Evolutionary conservation across 164 flowering plant genomes (phyloP).

Genomic region (Akebia trifoliata): DNA sequence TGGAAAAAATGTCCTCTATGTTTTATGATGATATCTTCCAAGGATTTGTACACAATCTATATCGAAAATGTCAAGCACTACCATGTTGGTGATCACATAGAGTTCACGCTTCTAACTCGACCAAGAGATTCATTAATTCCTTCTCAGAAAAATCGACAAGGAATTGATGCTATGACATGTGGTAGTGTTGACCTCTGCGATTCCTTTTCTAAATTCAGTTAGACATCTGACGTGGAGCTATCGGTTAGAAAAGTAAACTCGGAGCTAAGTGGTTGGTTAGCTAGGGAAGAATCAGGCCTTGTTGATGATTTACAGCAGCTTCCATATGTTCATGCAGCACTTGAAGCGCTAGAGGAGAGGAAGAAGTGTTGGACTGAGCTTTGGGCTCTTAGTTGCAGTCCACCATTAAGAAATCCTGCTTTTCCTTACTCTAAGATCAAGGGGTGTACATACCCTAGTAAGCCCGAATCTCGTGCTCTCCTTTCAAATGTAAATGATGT

Average conservation of each 20-base stretch:
- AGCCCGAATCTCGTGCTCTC: conserved; percentile 17
- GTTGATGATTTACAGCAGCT: conserved; percentile 86
- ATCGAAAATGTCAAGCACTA: conserved; percentile 68
- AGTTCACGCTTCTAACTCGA: conserved; percentile 75
- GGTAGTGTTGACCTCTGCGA: conserved; percentile 25
- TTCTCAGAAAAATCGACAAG: conserved; percentile 38
- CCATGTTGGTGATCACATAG: conserved; percentile 54
- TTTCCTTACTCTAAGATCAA: conserved; percentile 11
- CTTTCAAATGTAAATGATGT: conserved; percentile 13
- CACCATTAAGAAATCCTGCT: conserved; percentile 11
- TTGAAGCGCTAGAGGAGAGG: conserved; percentile 70
- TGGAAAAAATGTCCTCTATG: conserved; percentile 93
- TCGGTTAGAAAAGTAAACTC: conserved; percentile 70
- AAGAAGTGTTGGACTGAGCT: conserved; percentile 69
- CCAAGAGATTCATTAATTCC: conserved; percentile 59
- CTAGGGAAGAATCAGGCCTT: conserved; percentile 80
- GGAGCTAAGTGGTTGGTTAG: conserved; percentile 83
- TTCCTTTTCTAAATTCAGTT: conserved; percentile 71
- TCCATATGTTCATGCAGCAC: conserved; percentile 91
- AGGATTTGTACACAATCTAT: conserved; percentile 74
- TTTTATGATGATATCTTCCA: conserved; percentile 74
- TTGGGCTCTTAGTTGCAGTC: conserved; percentile 17
- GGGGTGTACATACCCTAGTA: conserved; percentile 17
- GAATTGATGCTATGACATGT: conserved; percentile 1
- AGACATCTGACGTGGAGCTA: conserved; percentile 77